phyloP scores from a whole-genome alignment of 2,329 filamentous ascomycete genomes.

The Aspergillus sp. region DNA sequence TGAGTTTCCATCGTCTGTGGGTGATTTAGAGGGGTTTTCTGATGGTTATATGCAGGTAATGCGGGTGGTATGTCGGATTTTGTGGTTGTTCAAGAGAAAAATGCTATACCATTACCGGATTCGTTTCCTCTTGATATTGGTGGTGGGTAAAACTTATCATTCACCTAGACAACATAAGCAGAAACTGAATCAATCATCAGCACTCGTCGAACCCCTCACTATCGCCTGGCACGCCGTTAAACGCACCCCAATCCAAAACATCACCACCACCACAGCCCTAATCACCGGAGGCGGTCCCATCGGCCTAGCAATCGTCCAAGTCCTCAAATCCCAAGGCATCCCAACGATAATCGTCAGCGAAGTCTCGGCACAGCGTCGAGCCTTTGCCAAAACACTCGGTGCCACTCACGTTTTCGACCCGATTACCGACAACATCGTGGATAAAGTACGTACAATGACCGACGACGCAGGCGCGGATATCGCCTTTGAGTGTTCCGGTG shows the following conservation, averaged over 20 bases:
- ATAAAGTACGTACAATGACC: conserved; percentile 44
- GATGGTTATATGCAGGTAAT: conserved; percentile 43
- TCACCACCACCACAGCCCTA: conserved; percentile 44
- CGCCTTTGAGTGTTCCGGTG: conserved; percentile 60
- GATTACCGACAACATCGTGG: conserved; percentile 41
- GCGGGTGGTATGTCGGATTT: conserved; percentile 26
- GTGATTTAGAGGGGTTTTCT: conserved; percentile 23
- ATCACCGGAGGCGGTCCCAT: conserved; percentile 61
- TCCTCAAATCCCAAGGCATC: conserved; percentile 51
- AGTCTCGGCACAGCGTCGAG: conserved; percentile 46
- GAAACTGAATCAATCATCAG: conserved; percentile 18
- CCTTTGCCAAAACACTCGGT: conserved; percentile 51
- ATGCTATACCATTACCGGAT: conserved; percentile 18
- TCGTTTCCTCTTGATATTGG: conserved; percentile 15
- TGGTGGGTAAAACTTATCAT: conserved; percentile 9
- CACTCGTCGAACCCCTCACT: conserved; percentile 59
- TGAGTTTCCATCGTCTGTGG: not conserved
- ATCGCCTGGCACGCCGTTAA: conserved; percentile 62
- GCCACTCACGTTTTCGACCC: conserved; percentile 54
- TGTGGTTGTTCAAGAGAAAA: conserved; percentile 15
- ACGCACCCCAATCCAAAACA: conserved; percentile 41
- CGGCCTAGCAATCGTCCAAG: conserved; percentile 56
- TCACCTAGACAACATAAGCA: too few species aligned
- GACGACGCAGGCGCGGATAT: conserved; percentile 49
- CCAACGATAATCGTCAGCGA: conserved; percentile 56